These are phyloP conservation scores for Aspergillus nomiae DNA, from an alignment of 2,329 filamentous ascomycete species.

Conservation along the genomic window DNA sequence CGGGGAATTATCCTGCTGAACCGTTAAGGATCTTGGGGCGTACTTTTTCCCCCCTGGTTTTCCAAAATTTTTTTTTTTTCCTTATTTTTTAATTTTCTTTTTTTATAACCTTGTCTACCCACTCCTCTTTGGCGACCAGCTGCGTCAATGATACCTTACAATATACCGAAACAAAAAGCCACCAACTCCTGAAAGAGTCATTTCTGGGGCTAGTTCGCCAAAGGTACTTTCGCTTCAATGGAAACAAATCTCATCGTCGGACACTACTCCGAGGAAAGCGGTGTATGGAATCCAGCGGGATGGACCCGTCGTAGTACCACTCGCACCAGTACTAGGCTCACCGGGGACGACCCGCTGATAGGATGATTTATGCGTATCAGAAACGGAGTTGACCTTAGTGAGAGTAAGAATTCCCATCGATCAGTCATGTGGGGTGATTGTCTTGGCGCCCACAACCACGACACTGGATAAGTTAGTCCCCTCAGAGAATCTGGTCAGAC, in stretches of 20 bases:
- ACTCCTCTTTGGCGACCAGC: constrained; percentile 1
- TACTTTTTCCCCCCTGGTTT: not conserved
- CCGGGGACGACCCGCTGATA: not conserved
- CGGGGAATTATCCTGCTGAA: not conserved
- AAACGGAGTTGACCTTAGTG: not conserved
- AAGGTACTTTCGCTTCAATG: not conserved
- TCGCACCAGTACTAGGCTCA: not conserved
- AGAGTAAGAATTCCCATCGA: constrained; percentile 6
- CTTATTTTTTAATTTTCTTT: not conserved
- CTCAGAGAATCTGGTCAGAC: not conserved
- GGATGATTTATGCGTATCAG: constrained; percentile 2
- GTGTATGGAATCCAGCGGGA: not conserved
- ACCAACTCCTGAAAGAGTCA: not conserved
- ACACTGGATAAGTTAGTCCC: not conserved
- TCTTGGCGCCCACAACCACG: constrained; percentile 9
- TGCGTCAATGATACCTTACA: constrained; percentile 2
- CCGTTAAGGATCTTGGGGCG: not conserved
- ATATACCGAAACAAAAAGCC: not conserved
- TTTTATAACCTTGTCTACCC: not conserved
- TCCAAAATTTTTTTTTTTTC: not conserved
- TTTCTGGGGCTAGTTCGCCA: not conserved
- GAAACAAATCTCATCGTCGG: not conserved
- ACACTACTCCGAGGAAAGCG: not conserved
- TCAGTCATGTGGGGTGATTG: constrained; percentile 9
- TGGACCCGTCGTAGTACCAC: not conserved